These are phyloP conservation scores for Lactarius evosmus DNA, from an alignment of 768 basidiomycete species.

Conservation along the genomic window DNA sequence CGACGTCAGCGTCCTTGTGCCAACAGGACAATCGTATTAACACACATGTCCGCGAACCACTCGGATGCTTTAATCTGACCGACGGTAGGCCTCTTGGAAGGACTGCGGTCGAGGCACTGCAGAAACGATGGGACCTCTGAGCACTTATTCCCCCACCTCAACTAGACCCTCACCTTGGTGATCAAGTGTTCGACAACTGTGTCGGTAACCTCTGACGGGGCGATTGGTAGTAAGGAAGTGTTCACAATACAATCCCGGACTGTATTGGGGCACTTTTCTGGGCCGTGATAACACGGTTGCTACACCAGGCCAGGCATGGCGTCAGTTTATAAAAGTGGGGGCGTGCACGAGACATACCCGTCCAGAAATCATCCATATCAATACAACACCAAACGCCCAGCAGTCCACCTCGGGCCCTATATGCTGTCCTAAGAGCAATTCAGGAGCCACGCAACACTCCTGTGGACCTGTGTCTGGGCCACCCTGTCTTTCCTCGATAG, in stretches of 20 bases:
- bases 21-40: neutral
- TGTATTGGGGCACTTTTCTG: constrained; percentile 1
- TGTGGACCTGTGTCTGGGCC: neutral
- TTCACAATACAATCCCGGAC: constrained; percentile 16
- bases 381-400: constrained; percentile 25
- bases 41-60: constrained; percentile 25
- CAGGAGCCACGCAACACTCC: constrained; percentile 27
- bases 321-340: neutral
- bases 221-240: neutral
- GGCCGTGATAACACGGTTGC: constrained; percentile 12
- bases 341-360: constrained; percentile 14
- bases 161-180: constrained; percentile 13
- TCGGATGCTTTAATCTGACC: constrained; percentile 12
- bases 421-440: constrained; percentile 26
- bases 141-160: neutral
- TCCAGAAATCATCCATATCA: constrained; percentile 28
- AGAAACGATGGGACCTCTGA: neutral
- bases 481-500: constrained; percentile 12
- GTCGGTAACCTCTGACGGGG: constrained; percentile 9
- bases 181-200: constrained; percentile 14
- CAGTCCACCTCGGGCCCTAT: constrained; percentile 26
- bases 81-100: constrained; percentile 20
- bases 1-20: neutral
- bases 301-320: neutral
- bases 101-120: constrained; percentile 28